phyloP scores from a whole-genome alignment of 2,329 filamentous ascomycete species.

The Pseudogymnoascus sp. region DNA sequence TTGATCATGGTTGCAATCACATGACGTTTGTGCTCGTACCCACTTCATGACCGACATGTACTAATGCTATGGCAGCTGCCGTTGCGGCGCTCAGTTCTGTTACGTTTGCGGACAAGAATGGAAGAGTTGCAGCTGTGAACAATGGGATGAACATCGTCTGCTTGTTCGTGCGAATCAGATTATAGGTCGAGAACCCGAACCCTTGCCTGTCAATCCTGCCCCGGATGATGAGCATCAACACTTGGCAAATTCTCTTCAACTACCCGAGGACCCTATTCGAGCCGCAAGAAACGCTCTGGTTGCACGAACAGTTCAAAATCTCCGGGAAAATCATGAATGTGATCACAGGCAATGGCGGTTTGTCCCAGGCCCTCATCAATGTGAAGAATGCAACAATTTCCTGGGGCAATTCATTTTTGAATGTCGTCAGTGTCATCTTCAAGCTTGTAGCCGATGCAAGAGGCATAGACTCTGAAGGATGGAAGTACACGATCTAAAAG shows the following conservation, averaged over 20 bases:
- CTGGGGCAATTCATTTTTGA: constrained; percentile 39
- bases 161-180: constrained; percentile 29
- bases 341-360: constrained; percentile 32
- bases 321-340: constrained; percentile 36
- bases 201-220: constrained; percentile 12
- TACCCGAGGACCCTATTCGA: not conserved
- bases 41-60: not conserved
- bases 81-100: constrained; percentile 41
- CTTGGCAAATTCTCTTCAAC: not conserved
- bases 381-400: constrained; percentile 37
- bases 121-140: constrained; percentile 34
- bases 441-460: constrained; percentile 40
- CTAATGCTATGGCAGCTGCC: constrained; percentile 32
- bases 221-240: not conserved
- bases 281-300: constrained; percentile 16
- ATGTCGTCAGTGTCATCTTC: constrained; percentile 38
- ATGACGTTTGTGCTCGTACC: constrained; percentile 41
- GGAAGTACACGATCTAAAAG: too few species aligned
- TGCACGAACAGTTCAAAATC: constrained; percentile 20
- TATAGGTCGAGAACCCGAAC: constrained; percentile 24
- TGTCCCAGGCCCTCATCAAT: constrained; percentile 30
- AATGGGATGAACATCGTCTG: constrained; percentile 33
- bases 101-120: constrained; percentile 39
- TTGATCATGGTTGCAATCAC: constrained; percentile 45
- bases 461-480: constrained; percentile 35